These are phyloP conservation scores for Solanum raphanifolium DNA, from an alignment of 257 asterid genomes.

Conservation along the genomic window DNA sequence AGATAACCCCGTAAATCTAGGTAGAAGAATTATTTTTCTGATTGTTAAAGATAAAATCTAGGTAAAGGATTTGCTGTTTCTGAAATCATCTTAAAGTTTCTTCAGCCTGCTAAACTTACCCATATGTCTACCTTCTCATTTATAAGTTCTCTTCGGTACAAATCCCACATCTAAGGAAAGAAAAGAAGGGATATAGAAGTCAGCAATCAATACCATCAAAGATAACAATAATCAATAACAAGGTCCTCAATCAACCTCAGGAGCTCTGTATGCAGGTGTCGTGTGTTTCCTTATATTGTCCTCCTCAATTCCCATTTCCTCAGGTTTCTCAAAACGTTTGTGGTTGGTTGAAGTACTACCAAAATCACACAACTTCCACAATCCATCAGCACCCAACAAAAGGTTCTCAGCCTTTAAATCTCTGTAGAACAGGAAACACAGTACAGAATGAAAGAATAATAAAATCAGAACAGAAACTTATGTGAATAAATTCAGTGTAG, in stretches of 20 bases:
- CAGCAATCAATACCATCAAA: slow-evolving; percentile 26
- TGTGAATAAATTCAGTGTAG: neutral
- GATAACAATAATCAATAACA: slow-evolving; percentile 23
- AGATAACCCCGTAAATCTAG: neutral
- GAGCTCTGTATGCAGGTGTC: slow-evolving; percentile 98
- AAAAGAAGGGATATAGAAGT: slow-evolving; percentile 27
- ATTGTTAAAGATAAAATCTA: neutral
- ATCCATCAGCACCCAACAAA: slow-evolving; percentile 88
- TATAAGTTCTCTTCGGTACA: slow-evolving; percentile 75
- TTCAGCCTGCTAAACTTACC: slow-evolving; percentile 45
- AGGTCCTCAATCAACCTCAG: slow-evolving; percentile 71
- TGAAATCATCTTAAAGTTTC: neutral
- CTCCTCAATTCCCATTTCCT: slow-evolving; percentile 99
- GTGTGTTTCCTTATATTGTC: slow-evolving; percentile 92
- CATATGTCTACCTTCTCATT: slow-evolving; percentile 95
- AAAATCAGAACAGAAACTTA: neutral
- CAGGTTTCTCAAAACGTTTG: slow-evolving; percentile 93
- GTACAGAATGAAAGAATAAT: neutral
- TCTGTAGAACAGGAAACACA: slow-evolving; percentile 33
- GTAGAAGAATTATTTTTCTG: neutral
- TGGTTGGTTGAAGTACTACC: slow-evolving; percentile 95
- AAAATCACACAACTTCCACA: slow-evolving; percentile 94
- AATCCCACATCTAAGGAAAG: slow-evolving; percentile 92
- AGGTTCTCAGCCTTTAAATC: slow-evolving; percentile 97
- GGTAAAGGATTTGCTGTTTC: neutral